Base-by-base conservation (phyloP, 202 grass and related monocot genomes). In the Hordeum pubiflorum region DNA sequence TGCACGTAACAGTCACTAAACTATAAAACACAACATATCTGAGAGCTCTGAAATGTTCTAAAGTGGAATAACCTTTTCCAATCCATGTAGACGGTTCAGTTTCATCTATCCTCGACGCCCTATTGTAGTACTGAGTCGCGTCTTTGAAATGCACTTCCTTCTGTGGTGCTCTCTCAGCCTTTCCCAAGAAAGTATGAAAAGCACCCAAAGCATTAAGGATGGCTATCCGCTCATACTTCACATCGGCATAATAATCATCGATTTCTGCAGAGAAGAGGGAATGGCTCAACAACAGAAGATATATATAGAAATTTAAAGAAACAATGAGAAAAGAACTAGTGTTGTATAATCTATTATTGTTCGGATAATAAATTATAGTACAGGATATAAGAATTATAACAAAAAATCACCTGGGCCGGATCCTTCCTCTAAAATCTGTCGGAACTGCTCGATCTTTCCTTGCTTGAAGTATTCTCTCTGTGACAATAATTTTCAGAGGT, bases 381-480 rank as follows among this genome's bases (percentile, higher is more conserved):
- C 34, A 77, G 32, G 18, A 32, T 31, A 18, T 38, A 44, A 64
- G 2, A 17, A 24, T 20, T 17, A 70, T 58, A 56, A 13, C 7
- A 66, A 37, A 58, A 27, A 64, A 41, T 61, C 65, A 97, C 94
- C 94, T 89, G 94, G 94, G 33, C 94, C 87, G 64, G 94, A 97
- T 81, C 89, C 94, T 93, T 97, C 94, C 55, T 97, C 91, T 69
- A 97, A 80, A 89, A 97, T 94, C 79, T 97, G 94, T 12, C 90
- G 86, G 75, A 94, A 97, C 72, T 97, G 94, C 4, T 92, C 87
- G 69, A 91, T 40, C 81, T 94, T 97, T 57, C 92, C 92, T 89
- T 97, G 94, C 78, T 94, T 97, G 81, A 94, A 97, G 68, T 97
- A 97, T 77, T 97, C 94, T 79, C 94, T 92, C 94, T 97, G 89